Base-by-base conservation (phyloP, 192 early-diverging fungal genomes). In the Cetraspora pellucida region DNA sequence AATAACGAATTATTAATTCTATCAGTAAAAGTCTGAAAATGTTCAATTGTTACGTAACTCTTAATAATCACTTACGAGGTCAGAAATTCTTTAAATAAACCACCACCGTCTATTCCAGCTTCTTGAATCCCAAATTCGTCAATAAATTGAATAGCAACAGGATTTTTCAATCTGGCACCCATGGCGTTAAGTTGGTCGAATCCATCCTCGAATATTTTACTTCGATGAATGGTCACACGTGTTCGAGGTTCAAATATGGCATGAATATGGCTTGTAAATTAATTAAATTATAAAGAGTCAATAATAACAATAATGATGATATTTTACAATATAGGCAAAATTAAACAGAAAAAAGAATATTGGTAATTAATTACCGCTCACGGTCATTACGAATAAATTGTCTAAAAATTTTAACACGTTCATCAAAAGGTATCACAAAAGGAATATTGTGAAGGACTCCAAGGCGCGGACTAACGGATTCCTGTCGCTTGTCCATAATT, bases 71-170 rank as follows among this genome's bases (percentile, higher is more conserved):
- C 85, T 72, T 88, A 90, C 80, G 84, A 77, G 9, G 93, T 97
- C 47, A 99, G 82, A 76, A 99, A 99, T 82, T 99, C 97, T 59
- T 99, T 99, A 80, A 99, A 99, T 13, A 99, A 91, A 46, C 97
- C 96, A 37, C 96, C 95, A 61, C 97, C 97, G 79, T 99, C 97
- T 75, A 98, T 94, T 1, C 97, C 97, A 13, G 93, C 94, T 78
- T 99, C 97, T 13, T 79, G 81, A 43, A 95, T 81, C 0, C 95
- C 95, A 73, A 92, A 92, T 68, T 90, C 88, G 75, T 93, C 92
- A 25, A 95, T 87, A 86, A 99, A 97, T 7, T 87, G 84, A 64
- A 99, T 97, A 28, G 90, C 86, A 61, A 99, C 88, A 10, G 90
- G 89, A 44, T 85, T 84, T 82, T 95, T 96, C 54, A 98, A 84